Conservation (phyloP, 768 basidiomycete species). For the Leccinum incarnatum region DNA sequence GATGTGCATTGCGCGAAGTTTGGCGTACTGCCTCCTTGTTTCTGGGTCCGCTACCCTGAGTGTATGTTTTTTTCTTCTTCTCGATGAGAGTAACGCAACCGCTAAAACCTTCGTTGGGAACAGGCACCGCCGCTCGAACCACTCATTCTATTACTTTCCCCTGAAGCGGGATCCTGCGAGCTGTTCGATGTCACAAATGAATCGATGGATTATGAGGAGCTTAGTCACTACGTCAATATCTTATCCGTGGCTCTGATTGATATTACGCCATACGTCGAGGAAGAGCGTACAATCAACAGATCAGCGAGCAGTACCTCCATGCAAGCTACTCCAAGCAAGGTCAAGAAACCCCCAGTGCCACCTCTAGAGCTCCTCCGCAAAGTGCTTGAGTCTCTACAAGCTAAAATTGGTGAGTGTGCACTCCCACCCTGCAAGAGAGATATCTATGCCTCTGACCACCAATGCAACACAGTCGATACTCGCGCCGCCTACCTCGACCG, state of each 20-base stretch:
- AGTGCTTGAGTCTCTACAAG: conserved; percentile 52
- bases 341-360: conserved; percentile 32
- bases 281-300: conserved; percentile 36
- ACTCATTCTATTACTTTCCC: conserved; percentile 49
- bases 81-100: not conserved
- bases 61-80: conserved; percentile 15
- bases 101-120: conserved; percentile 31
- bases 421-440: not conserved
- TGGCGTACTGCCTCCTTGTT: conserved; percentile 44
- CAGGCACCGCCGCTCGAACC: conserved; percentile 50
- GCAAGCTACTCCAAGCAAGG: conserved; percentile 27
- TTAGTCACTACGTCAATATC: conserved; percentile 54
- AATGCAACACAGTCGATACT: conserved; percentile 52
- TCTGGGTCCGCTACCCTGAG: not conserved
- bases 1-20: conserved; percentile 53
- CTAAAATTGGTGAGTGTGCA: conserved; percentile 54
- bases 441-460: not conserved
- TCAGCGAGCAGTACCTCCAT: conserved; percentile 8
- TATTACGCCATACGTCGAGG: conserved; percentile 52
- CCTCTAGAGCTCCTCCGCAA: conserved; percentile 49
- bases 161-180: conserved; percentile 37
- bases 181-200: conserved; percentile 54
- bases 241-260: conserved; percentile 59
- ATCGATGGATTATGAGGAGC: conserved; percentile 58
- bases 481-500: conserved; percentile 75